phyloP scores from a whole-genome alignment of 2,329 filamentous ascomycete genomes.

The Epichloe hybrida region DNA sequence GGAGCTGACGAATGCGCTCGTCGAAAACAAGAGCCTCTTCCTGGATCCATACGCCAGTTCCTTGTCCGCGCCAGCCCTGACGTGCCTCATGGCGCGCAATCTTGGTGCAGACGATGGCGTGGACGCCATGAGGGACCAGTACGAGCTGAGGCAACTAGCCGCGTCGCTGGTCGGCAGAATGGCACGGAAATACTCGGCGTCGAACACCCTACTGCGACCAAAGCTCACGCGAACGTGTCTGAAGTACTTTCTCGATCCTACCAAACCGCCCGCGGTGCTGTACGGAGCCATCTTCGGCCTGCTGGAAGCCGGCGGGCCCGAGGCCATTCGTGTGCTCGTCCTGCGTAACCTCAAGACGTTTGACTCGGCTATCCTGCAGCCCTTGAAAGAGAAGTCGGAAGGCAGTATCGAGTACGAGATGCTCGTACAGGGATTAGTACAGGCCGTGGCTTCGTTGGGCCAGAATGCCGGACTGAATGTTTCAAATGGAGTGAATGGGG shows the following conservation, averaged over 20 bases:
- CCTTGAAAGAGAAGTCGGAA: constrained; percentile 37
- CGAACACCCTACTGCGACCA: constrained; percentile 70
- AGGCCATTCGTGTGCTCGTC: constrained; percentile 42
- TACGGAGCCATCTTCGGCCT: constrained; percentile 81
- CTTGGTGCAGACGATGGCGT: constrained; percentile 47
- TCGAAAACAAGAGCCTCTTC: constrained; percentile 72
- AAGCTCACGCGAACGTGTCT: constrained; percentile 87
- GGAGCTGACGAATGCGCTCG: constrained; percentile 72
- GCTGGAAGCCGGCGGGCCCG: constrained; percentile 56
- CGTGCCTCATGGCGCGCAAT: constrained; percentile 69
- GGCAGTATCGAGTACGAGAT: constrained; percentile 39
- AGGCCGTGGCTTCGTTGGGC: constrained; percentile 34
- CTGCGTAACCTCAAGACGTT: constrained; percentile 42
- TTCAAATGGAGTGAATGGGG: constrained; percentile 28
- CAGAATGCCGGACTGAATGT: constrained; percentile 17
- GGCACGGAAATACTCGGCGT: constrained; percentile 65
- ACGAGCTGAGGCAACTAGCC: constrained; percentile 70
- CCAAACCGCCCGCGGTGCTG: constrained; percentile 68
- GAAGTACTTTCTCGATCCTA: constrained; percentile 80
- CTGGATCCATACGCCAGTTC: constrained; percentile 46
- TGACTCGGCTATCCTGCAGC: constrained; percentile 38
- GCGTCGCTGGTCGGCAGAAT: constrained; percentile 71
- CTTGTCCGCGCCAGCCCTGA: constrained; percentile 77
- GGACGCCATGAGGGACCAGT: constrained; percentile 48
- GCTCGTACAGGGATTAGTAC: constrained; percentile 41